Conservation (phyloP, 192 early-diverging fungal genomes). For the Coemansia sp. region DNA sequence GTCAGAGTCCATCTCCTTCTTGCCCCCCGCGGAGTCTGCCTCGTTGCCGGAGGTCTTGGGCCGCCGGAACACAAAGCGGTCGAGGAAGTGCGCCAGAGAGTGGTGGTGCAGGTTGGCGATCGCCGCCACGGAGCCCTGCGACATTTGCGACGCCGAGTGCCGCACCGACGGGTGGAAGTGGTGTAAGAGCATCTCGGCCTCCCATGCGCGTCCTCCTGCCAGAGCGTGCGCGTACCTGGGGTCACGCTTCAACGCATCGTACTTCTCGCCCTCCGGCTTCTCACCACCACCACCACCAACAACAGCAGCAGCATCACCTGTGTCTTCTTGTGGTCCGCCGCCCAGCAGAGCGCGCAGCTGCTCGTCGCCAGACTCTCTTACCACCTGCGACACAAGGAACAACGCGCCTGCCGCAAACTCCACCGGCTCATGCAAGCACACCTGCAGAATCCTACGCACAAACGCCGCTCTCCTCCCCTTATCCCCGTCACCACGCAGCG, state of each 20-base stretch:
- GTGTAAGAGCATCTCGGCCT: constrained; percentile 69
- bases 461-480: constrained; percentile 74
- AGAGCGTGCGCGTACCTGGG: constrained; percentile 83
- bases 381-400: constrained; percentile 76
- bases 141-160: constrained; percentile 73
- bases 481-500: constrained; percentile 72
- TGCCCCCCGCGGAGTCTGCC: constrained; percentile 51
- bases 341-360: constrained; percentile 46
- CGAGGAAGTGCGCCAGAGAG: constrained; percentile 89
- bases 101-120: constrained; percentile 82
- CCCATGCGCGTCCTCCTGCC: constrained; percentile 86
- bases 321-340: no score
- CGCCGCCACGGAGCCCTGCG: constrained; percentile 63
- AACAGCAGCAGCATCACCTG: no score
- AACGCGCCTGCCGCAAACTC: constrained; percentile 85
- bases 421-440: constrained; percentile 64
- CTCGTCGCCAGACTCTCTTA: constrained; percentile 25
- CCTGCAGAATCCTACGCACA: constrained; percentile 87
- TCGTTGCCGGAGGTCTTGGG: constrained; percentile 75
- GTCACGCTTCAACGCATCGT: constrained; percentile 85
- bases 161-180: constrained; percentile 94
- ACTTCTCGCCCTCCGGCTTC: constrained; percentile 27
- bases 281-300: no score
- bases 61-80: constrained; percentile 94
- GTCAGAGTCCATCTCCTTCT: constrained; percentile 1